Evolutionary conservation across 768 basidiomycete species (phyloP).

Genomic region (Podaxis pistillaris): DNA sequence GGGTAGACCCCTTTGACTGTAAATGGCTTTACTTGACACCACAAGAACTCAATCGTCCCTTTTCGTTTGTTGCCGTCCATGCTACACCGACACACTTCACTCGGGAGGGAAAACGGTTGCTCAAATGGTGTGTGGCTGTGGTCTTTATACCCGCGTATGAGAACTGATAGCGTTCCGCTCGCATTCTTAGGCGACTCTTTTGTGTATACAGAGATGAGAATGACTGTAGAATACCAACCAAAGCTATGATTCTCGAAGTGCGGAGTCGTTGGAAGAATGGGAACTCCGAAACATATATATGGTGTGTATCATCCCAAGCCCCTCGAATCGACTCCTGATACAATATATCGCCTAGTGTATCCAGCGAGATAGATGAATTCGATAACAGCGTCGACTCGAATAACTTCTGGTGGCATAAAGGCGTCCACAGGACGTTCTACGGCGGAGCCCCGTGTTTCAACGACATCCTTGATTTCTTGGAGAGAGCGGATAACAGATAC

Average conservation of each 20-base stretch:
- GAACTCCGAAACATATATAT: background rate
- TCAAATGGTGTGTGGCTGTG: background rate
- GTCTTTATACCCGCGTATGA: background rate
- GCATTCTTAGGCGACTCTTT: background rate
- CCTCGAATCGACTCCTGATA: background rate
- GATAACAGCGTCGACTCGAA: background rate
- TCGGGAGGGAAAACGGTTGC: background rate
- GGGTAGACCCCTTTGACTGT: background rate
- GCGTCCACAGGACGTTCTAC: background rate
- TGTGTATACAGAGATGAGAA: background rate
- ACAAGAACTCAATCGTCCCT: background rate
- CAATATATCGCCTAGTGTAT: background rate
- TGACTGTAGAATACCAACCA: background rate
- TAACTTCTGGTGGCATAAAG: background rate
- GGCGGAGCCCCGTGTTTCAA: background rate
- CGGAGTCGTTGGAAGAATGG: background rate
- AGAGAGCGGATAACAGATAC: background rate
- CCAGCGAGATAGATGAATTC: background rate
- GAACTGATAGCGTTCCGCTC: background rate
- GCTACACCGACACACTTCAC: background rate
- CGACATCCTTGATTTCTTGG: background rate
- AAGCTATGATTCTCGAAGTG: background rate
- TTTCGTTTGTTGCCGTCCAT: background rate
- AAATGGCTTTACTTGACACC: background rate
- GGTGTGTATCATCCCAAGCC: background rate